Conservation (phyloP, 257 asterid genomes). For the Salvia miltiorrhiza region DNA sequence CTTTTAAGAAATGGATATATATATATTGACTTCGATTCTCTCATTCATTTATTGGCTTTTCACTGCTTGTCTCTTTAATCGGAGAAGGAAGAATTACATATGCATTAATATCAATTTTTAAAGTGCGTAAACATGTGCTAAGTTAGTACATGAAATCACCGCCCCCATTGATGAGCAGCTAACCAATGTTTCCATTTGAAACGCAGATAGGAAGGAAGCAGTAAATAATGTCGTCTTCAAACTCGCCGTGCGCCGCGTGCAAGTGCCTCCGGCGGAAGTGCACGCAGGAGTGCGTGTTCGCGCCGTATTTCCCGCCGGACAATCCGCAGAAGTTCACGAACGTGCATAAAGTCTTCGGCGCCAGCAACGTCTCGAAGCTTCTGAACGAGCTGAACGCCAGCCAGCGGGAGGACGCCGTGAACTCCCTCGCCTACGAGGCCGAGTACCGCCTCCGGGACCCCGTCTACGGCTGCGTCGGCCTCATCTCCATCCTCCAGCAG, state of each 20-base stretch:
- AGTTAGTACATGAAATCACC: not conserved
- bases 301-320: constrained; percentile 90
- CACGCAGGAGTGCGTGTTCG: constrained; percentile 87
- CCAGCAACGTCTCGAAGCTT: constrained; percentile 80
- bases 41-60: constrained; percentile 27
- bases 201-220: not conserved
- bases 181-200: constrained; percentile 18
- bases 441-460: constrained; percentile 75
- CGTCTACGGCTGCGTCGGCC: constrained; percentile 90
- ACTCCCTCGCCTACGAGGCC: constrained; percentile 83
- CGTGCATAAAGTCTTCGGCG: constrained; percentile 90
- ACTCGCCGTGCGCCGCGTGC: constrained; percentile 93
- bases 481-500: constrained; percentile 63
- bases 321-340: constrained; percentile 72
- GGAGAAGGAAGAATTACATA: constrained; percentile 19
- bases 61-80: constrained; percentile 23
- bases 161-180: not conserved
- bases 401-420: constrained; percentile 80
- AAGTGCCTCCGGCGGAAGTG: constrained; percentile 81
- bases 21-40: constrained; percentile 36
- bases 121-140: constrained; percentile 24
- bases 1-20: constrained; percentile 24
- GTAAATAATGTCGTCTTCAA: constrained; percentile 69
- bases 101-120: not conserved
- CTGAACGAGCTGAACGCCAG: constrained; percentile 57